Conservation (phyloP, 2,329 filamentous ascomycete genomes). For the Penicillium concentricum region DNA sequence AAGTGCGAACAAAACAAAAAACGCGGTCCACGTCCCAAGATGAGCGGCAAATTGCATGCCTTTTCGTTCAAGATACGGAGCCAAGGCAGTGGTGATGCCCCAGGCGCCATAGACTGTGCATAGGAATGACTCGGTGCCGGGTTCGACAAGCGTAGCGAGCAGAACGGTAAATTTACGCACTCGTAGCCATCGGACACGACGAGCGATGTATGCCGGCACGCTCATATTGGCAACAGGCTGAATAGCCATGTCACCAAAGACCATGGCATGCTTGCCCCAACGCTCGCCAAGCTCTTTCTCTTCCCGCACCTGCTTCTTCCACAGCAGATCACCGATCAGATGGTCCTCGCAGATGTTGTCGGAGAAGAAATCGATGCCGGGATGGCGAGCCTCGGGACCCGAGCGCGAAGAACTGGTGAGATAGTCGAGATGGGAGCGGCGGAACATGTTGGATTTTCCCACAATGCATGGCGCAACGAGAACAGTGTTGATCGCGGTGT, state of each 20-base stretch:
- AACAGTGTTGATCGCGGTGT: constrained; percentile 93
- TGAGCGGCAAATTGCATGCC: constrained; percentile 46
- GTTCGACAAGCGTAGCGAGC: constrained; percentile 85
- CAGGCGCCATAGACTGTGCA: constrained; percentile 80
- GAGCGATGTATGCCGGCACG: constrained; percentile 71
- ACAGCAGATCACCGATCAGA: constrained; percentile 87
- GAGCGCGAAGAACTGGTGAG: constrained; percentile 59
- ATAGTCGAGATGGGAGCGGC: constrained; percentile 80
- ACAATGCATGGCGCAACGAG: constrained; percentile 88
- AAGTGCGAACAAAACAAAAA: constrained; percentile 63
- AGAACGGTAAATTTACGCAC: constrained; percentile 94
- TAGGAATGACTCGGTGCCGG: constrained; percentile 82
- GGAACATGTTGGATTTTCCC: constrained; percentile 98
- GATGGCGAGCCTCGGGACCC: constrained; percentile 47
- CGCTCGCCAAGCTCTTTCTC: constrained; percentile 38
- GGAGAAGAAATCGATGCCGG: constrained; percentile 88
- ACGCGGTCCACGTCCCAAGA: constrained; percentile 66
- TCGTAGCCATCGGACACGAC: constrained; percentile 84
- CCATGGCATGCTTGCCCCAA: constrained; percentile 76
- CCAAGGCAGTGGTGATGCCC: constrained; percentile 67
- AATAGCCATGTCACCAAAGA: constrained; percentile 81
- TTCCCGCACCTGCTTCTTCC: constrained; percentile 54
- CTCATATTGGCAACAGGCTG: constrained; percentile 86
- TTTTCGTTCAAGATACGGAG: constrained; percentile 55
- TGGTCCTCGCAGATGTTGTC: constrained; percentile 98